Conservation (phyloP, 2,329 filamentous ascomycete genomes). For the Coniochaeta pulveracea region DNA sequence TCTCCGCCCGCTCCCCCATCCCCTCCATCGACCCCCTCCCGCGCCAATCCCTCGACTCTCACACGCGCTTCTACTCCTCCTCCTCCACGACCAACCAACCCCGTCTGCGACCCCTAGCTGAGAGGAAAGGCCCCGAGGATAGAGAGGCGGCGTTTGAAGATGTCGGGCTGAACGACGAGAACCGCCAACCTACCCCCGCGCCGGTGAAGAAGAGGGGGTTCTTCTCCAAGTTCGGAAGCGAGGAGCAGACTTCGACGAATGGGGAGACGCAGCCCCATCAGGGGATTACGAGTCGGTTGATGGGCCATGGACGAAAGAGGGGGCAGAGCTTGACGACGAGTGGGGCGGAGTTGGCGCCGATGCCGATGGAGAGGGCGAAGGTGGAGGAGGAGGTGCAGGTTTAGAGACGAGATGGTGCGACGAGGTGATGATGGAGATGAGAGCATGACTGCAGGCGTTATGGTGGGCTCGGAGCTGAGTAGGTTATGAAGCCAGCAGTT, state of each 20-base stretch:
- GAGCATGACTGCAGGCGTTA: too few relatives aligned
- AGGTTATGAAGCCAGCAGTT: too few relatives aligned
- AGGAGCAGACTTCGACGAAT: slow-evolving; percentile 18
- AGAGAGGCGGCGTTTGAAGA: slow-evolving; percentile 77
- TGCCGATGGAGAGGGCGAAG: too few relatives aligned
- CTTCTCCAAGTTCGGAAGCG: slow-evolving; percentile 70
- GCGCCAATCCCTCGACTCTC: slow-evolving; percentile 74
- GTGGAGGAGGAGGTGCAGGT: not conserved
- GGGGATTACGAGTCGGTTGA: slow-evolving; percentile 32
- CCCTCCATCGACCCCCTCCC: slow-evolving; percentile 45
- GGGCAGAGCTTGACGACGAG: too few relatives aligned
- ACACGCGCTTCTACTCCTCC: slow-evolving; percentile 52
- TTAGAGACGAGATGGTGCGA: too few relatives aligned
- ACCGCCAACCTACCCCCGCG: slow-evolving; percentile 21
- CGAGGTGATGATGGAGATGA: too few relatives aligned
- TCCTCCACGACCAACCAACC: too few relatives aligned
- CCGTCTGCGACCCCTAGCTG: slow-evolving; percentile 45
- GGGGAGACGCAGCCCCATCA: slow-evolving; percentile 16
- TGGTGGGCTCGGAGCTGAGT: too few relatives aligned
- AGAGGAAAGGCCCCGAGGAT: slow-evolving; percentile 48
- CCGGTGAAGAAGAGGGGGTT: slow-evolving; percentile 63
- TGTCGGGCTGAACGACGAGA: slow-evolving; percentile 72
- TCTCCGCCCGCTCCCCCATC: slow-evolving; percentile 76
- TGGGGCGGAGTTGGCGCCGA: too few relatives aligned
- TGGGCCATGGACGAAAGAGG: slow-evolving; percentile 56